Conservation (phyloP, 2,329 filamentous ascomycete species). For the Cladosporium sp. region DNA sequence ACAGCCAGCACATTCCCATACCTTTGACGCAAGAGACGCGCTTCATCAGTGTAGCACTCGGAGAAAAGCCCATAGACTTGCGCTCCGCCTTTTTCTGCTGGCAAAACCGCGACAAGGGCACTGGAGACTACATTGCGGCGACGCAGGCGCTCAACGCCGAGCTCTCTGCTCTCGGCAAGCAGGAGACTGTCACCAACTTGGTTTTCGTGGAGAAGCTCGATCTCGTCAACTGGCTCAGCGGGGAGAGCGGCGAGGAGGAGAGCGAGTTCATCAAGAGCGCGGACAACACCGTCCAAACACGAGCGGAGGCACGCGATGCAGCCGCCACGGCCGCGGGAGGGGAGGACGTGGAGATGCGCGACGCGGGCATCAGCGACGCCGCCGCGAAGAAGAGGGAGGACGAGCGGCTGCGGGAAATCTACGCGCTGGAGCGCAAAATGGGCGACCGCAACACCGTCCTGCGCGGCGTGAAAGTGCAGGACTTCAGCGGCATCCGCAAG, state of each 20-base stretch:
- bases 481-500: constrained; percentile 92
- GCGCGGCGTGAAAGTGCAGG: constrained; percentile 80
- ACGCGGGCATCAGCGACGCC: constrained; percentile 36
- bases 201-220: constrained; percentile 90
- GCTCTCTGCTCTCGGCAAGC: constrained; percentile 50
- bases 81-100: constrained; percentile 96
- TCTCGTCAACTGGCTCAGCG: constrained; percentile 88
- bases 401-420: constrained; percentile 80
- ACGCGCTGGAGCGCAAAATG: constrained; percentile 85
- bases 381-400: constrained; percentile 63
- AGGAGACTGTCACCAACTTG: constrained; percentile 75
- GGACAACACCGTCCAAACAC: constrained; percentile 56
- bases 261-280: constrained; percentile 89
- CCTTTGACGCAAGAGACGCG: constrained; percentile 64
- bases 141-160: constrained; percentile 78
- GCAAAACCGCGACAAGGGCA: constrained; percentile 85
- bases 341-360: constrained; percentile 35
- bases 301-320: constrained; percentile 49
- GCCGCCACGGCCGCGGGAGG: constrained; percentile 36
- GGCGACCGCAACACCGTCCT: constrained; percentile 88
- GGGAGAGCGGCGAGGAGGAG: constrained; percentile 73
- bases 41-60: constrained; percentile 66
- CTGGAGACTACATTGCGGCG: constrained; percentile 85
- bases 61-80: constrained; percentile 53
- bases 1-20: constrained; percentile 52